phyloP scores from a whole-genome alignment of 2,329 filamentous ascomycete genomes.

The Colletotrichum sojae region DNA sequence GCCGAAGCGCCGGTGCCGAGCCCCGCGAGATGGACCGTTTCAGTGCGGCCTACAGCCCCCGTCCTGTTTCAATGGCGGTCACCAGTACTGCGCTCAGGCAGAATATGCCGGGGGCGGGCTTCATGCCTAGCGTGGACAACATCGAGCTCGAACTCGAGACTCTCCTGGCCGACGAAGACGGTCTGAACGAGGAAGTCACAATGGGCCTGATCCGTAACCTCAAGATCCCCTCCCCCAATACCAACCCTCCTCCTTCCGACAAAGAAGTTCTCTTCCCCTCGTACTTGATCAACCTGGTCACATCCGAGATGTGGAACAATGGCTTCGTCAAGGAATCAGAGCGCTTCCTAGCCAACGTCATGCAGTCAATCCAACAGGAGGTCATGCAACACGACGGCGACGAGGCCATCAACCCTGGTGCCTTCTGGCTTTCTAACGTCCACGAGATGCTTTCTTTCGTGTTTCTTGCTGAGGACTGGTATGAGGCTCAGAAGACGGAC shows the following conservation, averaged over 20 bases:
- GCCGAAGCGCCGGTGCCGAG: slow-evolving; percentile 91
- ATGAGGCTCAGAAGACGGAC: slow-evolving; percentile 98
- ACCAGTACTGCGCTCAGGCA: slow-evolving; percentile 77
- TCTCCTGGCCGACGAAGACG: slow-evolving; percentile 94
- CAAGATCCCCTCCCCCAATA: slow-evolving; percentile 92
- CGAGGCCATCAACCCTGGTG: slow-evolving; percentile 95
- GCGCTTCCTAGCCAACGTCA: slow-evolving; percentile 97
- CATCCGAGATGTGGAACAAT: slow-evolving; percentile 99
- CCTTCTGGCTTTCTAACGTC: slow-evolving; percentile 99
- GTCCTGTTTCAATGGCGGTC: slow-evolving; percentile 96
- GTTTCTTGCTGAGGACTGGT: slow-evolving; percentile 99
- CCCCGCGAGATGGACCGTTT: slow-evolving; percentile 89
- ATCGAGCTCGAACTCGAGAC: slow-evolving; percentile 96
- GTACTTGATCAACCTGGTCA: slow-evolving; percentile 98
- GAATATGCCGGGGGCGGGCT: slow-evolving; percentile 80
- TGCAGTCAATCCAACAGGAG: slow-evolving; percentile 99
- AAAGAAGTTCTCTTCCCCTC: slow-evolving; percentile 99
- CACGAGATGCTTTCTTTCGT: slow-evolving; percentile 99
- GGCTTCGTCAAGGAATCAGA: slow-evolving; percentile 99
- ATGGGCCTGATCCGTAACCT: slow-evolving; percentile 96
- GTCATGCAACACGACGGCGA: slow-evolving; percentile 99
- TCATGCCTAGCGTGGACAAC: slow-evolving; percentile 86
- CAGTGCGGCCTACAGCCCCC: slow-evolving; percentile 92
- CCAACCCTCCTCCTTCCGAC: slow-evolving; percentile 91
- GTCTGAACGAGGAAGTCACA: slow-evolving; percentile 95